Evolutionary conservation across 1,284 basidiomycete genomes (phyloP).

Genomic region (Dichomitus squalens): DNA sequence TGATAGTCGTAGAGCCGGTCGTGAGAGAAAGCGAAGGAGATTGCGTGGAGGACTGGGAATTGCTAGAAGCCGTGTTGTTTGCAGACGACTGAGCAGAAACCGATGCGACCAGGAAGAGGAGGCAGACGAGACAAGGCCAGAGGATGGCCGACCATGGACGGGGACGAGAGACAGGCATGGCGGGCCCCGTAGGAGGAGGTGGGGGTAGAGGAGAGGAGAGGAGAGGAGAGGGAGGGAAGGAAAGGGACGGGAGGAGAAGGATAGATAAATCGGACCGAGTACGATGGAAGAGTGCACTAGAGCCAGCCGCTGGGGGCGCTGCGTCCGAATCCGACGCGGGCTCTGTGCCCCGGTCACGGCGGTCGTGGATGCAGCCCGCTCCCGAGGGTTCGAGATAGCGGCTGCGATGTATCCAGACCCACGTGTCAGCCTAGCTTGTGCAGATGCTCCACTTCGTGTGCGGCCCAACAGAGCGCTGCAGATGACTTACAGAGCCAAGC

Average conservation of each 20-base stretch:
- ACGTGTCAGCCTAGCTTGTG: slow-evolving; percentile 2
- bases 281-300: slow-evolving; percentile 16
- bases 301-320: background rate
- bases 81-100: slow-evolving; percentile 21
- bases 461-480: background rate
- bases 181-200: slow-evolving; percentile 9
- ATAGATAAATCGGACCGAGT: slow-evolving; percentile 17
- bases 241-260: slow-evolving; percentile 9
- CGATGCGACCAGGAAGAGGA: slow-evolving; percentile 15
- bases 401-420: background rate
- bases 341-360: slow-evolving; percentile 3
- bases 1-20: slow-evolving; percentile 33
- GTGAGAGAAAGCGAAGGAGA: slow-evolving; percentile 29
- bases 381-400: slow-evolving; percentile 3
- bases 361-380: background rate
- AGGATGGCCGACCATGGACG: slow-evolving; percentile 20
- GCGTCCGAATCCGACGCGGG: slow-evolving; percentile 7
- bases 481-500: background rate
- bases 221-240: slow-evolving; percentile 16
- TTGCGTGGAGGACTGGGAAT: slow-evolving; percentile 18
- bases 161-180: slow-evolving; percentile 21
- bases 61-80: slow-evolving; percentile 15
- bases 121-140: slow-evolving; percentile 22
- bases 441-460: slow-evolving; percentile 1
- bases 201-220: slow-evolving; percentile 9